Conservation (phyloP, 2,329 filamentous ascomycete species). For the Calonectria honghensis region DNA sequence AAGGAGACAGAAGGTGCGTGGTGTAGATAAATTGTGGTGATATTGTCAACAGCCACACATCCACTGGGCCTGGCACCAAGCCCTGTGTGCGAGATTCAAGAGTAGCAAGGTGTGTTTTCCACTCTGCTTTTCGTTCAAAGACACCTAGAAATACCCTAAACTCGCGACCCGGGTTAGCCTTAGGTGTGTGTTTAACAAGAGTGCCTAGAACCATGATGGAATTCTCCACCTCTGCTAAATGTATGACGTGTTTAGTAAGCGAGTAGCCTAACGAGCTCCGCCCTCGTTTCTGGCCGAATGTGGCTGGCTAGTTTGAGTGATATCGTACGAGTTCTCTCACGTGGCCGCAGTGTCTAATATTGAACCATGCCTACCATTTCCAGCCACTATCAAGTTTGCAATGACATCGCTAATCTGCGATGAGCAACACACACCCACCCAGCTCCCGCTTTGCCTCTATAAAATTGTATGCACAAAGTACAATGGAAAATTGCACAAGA, state of each 20-base stretch:
- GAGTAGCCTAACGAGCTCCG: background rate
- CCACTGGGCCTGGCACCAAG: background rate
- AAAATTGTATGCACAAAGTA: no score
- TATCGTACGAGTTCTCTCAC: background rate
- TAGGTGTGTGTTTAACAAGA: background rate
- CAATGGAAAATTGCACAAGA: no score
- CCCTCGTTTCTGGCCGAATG: background rate
- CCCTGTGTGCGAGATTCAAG: background rate
- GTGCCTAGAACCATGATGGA: background rate
- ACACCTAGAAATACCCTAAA: background rate
- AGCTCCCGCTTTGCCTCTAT: no score
- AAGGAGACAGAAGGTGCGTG: background rate
- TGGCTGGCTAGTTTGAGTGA: background rate
- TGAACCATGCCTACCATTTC: background rate
- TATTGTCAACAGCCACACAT: background rate
- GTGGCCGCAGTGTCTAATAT: background rate
- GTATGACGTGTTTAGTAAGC: background rate
- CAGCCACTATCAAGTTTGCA: background rate
- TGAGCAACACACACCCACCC: background rate
- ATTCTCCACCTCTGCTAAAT: background rate
- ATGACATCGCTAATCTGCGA: background rate
- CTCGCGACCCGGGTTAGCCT: background rate
- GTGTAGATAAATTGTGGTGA: background rate
- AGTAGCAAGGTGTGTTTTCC: background rate
- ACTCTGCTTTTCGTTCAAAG: background rate